phyloP scores from a whole-genome alignment of 1,284 basidiomycete species.

The Puccinia polysora region DNA sequence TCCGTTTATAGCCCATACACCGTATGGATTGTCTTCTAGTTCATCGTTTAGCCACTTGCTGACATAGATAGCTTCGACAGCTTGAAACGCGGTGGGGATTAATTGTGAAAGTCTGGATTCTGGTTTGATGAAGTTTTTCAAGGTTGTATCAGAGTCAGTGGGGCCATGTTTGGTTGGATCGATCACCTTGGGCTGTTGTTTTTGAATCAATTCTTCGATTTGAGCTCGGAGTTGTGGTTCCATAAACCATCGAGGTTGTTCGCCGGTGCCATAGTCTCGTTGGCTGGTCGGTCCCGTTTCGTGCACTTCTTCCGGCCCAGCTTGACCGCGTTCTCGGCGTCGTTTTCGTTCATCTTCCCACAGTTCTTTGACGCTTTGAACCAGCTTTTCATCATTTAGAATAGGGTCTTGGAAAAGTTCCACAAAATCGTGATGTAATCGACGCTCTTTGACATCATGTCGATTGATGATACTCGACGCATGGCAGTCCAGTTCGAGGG shows the following conservation, averaged over 20 bases:
- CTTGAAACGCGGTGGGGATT: slow-evolving; percentile 42
- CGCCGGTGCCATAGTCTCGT: slow-evolving; percentile 37
- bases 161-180: slow-evolving; percentile 24
- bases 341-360: slow-evolving; percentile 88
- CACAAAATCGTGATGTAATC: slow-evolving; percentile 68
- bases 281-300: slow-evolving; percentile 41
- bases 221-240: slow-evolving; percentile 22
- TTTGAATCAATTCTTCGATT: slow-evolving; percentile 44
- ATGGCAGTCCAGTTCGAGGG: slow-evolving; percentile 76
- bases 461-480: slow-evolving; percentile 83
- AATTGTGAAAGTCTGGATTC: slow-evolving; percentile 24
- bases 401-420: slow-evolving; percentile 59
- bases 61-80: slow-evolving; percentile 40
- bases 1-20: slow-evolving; percentile 53
- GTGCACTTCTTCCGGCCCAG: slow-evolving; percentile 44
- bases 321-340: slow-evolving; percentile 56
- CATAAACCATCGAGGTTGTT: slow-evolving; percentile 45
- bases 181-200: slow-evolving; percentile 30
- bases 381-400: slow-evolving; percentile 66
- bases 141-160: neutral
- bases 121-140: slow-evolving; percentile 25
- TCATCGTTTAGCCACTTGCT: slow-evolving; percentile 46
- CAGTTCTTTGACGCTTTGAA: slow-evolving; percentile 79
- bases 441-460: slow-evolving; percentile 62
- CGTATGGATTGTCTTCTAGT: slow-evolving; percentile 51